These are phyloP conservation scores for Herpetospermum pedunculosum DNA, from an alignment of 306 rosid genomes.

Conservation along the genomic window DNA sequence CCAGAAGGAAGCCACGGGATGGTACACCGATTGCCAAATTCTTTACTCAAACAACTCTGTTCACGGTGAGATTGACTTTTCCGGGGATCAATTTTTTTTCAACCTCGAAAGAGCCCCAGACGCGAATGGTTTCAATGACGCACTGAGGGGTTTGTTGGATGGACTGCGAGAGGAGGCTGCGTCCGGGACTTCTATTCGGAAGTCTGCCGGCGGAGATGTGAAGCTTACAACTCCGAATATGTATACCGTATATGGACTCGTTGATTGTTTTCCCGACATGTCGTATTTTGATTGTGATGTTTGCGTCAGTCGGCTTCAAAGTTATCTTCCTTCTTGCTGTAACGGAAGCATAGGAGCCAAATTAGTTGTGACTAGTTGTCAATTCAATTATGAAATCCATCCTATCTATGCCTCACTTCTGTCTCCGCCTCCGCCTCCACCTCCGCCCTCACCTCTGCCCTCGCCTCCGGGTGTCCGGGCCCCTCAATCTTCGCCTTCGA, in stretches of 20 bases:
- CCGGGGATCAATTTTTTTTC: rapidly evolving
- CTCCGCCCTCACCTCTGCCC: background rate
- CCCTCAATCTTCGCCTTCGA: background rate
- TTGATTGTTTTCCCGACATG: slow-evolving; percentile 10
- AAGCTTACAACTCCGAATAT: background rate
- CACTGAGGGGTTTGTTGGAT: background rate
- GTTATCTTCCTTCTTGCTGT: background rate
- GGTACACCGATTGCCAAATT: background rate
- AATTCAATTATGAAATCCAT: background rate
- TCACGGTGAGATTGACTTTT: background rate
- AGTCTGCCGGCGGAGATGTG: background rate
- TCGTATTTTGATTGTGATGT: background rate
- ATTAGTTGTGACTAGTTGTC: background rate
- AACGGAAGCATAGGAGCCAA: background rate
- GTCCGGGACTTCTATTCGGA: background rate
- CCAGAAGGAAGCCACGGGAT: background rate
- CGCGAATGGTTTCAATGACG: background rate
- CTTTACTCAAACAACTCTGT: slow-evolving; percentile 1
- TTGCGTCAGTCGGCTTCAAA: background rate
- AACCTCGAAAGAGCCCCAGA: background rate
- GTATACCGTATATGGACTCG: background rate
- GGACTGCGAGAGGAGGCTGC: background rate
- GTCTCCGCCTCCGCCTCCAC: background rate
- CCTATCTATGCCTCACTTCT: background rate
- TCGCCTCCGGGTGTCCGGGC: background rate